phyloP scores from a whole-genome alignment of 139 green algal species.

The Chlorella sorokiniana region DNA sequence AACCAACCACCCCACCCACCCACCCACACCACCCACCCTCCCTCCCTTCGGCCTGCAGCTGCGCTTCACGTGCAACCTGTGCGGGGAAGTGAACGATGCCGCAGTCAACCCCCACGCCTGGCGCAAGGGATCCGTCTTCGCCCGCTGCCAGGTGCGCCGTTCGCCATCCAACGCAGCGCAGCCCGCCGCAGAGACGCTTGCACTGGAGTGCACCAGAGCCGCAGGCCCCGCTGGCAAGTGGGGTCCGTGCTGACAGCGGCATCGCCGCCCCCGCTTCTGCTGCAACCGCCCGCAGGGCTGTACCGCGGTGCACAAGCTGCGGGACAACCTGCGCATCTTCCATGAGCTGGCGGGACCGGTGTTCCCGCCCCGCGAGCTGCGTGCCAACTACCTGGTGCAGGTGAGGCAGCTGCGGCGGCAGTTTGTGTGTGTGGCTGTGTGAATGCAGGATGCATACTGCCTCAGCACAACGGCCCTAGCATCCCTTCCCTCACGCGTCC shows the following conservation, averaged over 20 bases:
- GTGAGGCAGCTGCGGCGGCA: neutral
- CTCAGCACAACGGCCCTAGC: no score
- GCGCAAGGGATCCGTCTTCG: constrained; percentile 64
- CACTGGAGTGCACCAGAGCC: no score
- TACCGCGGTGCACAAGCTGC: constrained; percentile 43
- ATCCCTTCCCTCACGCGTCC: neutral
- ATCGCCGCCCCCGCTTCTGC: neutral
- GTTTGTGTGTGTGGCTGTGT: neutral
- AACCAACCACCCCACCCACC: neutral
- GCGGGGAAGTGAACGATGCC: constrained; percentile 49
- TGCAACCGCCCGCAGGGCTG: constrained; percentile 26
- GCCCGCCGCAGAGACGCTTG: neutral
- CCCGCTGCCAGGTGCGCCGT: constrained; percentile 49
- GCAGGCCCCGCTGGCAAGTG: no score
- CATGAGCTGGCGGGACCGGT: constrained; percentile 44
- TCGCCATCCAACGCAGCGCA: neutral
- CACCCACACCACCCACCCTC: neutral
- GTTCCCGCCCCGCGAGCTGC: constrained; percentile 47
- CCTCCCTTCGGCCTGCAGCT: constrained; percentile 29
- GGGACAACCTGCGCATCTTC: constrained; percentile 49
- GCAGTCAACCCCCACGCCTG: constrained; percentile 69
- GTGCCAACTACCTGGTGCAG: constrained; percentile 28
- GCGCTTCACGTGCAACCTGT: constrained; percentile 70
- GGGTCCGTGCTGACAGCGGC: neutral
- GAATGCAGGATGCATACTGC: no score